Evolutionary conservation across 805 yeast species (phyloP).

Genomic region (Metschnikowia baotianmanensis): DNA sequence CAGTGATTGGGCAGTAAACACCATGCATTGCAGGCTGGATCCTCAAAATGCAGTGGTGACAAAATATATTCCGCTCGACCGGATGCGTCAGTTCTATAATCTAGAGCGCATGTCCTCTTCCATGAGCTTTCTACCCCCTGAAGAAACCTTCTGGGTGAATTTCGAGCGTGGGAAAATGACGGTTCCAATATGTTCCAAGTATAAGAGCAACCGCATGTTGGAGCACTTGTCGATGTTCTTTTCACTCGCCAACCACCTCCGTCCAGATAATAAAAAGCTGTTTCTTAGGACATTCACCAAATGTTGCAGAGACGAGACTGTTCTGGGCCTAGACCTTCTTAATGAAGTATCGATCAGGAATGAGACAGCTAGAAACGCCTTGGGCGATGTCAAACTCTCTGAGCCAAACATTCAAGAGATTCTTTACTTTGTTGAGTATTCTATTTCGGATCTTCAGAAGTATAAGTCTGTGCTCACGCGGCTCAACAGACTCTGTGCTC

Average conservation of each 20-base stretch:
- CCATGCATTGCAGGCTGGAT: background rate
- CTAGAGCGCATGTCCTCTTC: conserved; percentile 30
- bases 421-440: conserved; percentile 47
- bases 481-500: conserved; percentile 36
- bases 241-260: conserved; percentile 23
- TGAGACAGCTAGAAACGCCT: conserved; percentile 20
- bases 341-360: conserved; percentile 17
- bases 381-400: conserved; percentile 27
- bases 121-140: conserved; percentile 26
- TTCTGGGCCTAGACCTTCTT: conserved; percentile 34
- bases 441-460: conserved; percentile 40
- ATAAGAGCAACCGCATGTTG: conserved; percentile 46
- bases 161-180: conserved; percentile 26
- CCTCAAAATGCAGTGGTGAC: background rate
- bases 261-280: conserved; percentile 23
- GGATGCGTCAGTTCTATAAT: conserved; percentile 13
- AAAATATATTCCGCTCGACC: conserved; percentile 12
- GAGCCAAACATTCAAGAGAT: conserved; percentile 35
- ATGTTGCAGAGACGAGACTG: conserved; percentile 17
- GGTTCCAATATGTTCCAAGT: conserved; percentile 39
- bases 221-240: conserved; percentile 50
- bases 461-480: conserved; percentile 29
- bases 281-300: conserved; percentile 12
- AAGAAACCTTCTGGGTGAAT: conserved; percentile 20
- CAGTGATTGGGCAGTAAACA: conserved; percentile 34